Conservation (phyloP, 1,284 basidiomycete genomes). For the Schizopora paradoxa region DNA sequence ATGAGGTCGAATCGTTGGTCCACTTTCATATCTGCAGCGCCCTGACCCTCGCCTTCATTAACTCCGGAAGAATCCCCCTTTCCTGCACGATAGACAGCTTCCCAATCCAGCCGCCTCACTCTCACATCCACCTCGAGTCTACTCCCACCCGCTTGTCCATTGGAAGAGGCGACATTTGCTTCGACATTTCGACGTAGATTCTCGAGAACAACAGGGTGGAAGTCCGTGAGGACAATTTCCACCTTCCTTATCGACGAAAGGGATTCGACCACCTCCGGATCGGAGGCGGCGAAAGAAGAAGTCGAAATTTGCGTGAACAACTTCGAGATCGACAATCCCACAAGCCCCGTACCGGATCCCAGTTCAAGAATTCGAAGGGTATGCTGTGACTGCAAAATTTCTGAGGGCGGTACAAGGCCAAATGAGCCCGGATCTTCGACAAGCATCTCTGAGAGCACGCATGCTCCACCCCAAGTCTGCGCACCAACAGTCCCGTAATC, state of each 20-base stretch:
- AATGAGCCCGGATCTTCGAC: slow-evolving; percentile 53
- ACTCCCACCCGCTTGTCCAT: neutral
- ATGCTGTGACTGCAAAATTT: slow-evolving; percentile 5
- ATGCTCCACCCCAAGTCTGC: slow-evolving; percentile 89
- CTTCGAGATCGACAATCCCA: slow-evolving; percentile 63
- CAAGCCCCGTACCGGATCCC: slow-evolving; percentile 84
- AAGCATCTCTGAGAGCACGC: slow-evolving; percentile 76
- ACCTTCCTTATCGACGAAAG: neutral
- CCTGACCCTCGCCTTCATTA: too few relatives aligned
- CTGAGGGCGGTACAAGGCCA: slow-evolving; percentile 30
- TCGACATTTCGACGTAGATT: slow-evolving; percentile 70
- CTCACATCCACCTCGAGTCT: slow-evolving; percentile 31
- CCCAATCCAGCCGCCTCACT: slow-evolving; percentile 61
- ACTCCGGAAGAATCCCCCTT: too few relatives aligned
- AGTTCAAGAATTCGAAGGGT: slow-evolving; percentile 72
- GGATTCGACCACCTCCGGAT: too few relatives aligned
- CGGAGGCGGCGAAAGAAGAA: slow-evolving; percentile 6
- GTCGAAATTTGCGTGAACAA: slow-evolving; percentile 39
- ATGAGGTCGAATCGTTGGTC: slow-evolving; percentile 57
- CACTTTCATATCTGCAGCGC: slow-evolving; percentile 11
- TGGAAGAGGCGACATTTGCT: slow-evolving; percentile 44
- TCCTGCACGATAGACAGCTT: slow-evolving; percentile 38
- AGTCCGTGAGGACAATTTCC: slow-evolving; percentile 72
- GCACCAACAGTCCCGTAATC: slow-evolving; percentile 79
- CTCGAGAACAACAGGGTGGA: slow-evolving; percentile 65